Base-by-base conservation (phyloP, 176 grass and related monocot genomes). In the Phoenix dactylifera region DNA sequence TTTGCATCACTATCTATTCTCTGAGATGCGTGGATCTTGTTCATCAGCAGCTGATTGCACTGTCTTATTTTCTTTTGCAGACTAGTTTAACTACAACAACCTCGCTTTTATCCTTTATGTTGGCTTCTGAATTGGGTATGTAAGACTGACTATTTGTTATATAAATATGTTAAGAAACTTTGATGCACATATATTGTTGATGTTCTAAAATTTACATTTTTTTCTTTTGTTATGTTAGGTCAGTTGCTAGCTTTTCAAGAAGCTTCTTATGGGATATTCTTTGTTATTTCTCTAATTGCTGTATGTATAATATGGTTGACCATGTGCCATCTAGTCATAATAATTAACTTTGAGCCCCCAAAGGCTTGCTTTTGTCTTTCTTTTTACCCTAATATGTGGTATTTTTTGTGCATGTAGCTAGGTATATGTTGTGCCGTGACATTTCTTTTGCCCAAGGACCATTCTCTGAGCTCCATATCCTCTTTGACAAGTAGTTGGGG, bases 81-180 rank as follows among this genome's bases (percentile, higher is more conserved):
- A 51, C 49, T 16, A 65, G 63, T 52, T 26, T 52, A 51, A 65
- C 63, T 52, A 48, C 50, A 65, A 65, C 63, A 10, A 16, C 26
- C 51, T 65, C 63, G 28, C 63, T 65, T 65, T 65, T 65, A 17
- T 65, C 63, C 49, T 52, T 65, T n/a, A 50, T 65, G 48, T 12
- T 65, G 15, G 49, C 63, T 51, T 65, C 63, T 28, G 63, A 65
- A 65, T 65, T 65, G 49, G 63, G 63, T 65, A 65, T 25, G 63
- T 24, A 26, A 52, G 49, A 51, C 3, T 52, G 15, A 50, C 22
- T 65, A 52, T 44, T 44, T 14, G 35, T 44, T 44, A 14, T 2
- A 44, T 44, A 14, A 44, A 44, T 12, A 44, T 44, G 7, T 44
- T 44, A 44, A 44, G 35, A 44, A 44, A 44, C 35, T 44, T 44